Base-by-base conservation (phyloP, 1,139 yeast species). In the Yamadazyma siamensis region DNA sequence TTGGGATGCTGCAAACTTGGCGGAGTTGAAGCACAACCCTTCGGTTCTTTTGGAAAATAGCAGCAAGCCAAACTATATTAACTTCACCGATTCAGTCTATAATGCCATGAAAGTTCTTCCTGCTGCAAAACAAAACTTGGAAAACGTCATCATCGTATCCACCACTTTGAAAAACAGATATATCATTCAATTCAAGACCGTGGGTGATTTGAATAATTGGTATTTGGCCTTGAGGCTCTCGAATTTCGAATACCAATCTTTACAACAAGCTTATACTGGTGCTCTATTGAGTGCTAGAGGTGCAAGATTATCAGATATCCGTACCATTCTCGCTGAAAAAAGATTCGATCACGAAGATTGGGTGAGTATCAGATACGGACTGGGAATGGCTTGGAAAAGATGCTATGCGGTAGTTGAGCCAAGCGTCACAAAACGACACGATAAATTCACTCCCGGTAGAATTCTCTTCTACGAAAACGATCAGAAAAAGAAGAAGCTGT, bases 381-480 rank as follows among this genome's bases (percentile, higher is more conserved):
- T 94, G 12, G 98, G 98, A 21, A 87, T 87, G 95, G 96, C 96
- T 1, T 91, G 97, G 96, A 85, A 83, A 51, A 72, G 95, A 40
- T 89, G 96, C 52, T 91, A 75, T 65, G 91, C 95, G 1, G 95
- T 88, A n/a, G 75, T 89, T 34, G 87, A 89, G 39, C 96, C 95
- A 6, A 57, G 65, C 22, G 36, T 61, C 60, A 6, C 61, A 50
- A 58, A 78, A 55, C 55, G 76, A 54, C 63, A 50, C 40, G 68
- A 62, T 48, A 52, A 40, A 40, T 64, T 71, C 41, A 47, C 60
- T 19, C 66, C 80, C 21, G 81, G 89, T 21, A 62, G 77, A 39
- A 75, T 80, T 12, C 61, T 71, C 19, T 78, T 82, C 43, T 83
- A 70, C 53, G 83, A 82, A 55, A 76, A 68, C 44, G 91, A 83